phyloP scores from a whole-genome alignment of 202 grass and related monocot genomes.

The Schoenoplectus triqueter region DNA sequence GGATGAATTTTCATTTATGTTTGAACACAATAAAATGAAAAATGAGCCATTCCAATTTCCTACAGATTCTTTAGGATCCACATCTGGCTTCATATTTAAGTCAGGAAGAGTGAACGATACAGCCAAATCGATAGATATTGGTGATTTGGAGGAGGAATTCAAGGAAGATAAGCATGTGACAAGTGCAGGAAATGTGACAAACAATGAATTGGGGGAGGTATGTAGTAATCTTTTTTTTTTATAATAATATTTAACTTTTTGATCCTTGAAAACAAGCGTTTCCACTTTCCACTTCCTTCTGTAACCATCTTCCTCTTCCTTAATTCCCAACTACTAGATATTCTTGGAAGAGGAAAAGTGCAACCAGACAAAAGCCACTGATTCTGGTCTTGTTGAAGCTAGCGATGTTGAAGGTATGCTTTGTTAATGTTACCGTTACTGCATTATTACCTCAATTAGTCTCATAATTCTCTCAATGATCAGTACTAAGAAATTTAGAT shows the following conservation, averaged over 20 bases:
- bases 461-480: background rate
- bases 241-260: background rate
- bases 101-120: constrained; percentile 44
- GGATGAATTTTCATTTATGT: constrained; percentile 35
- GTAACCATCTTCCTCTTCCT: background rate
- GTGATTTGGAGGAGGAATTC: constrained; percentile 68
- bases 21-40: constrained; percentile 32
- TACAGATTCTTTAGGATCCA: constrained; percentile 17
- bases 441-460: constrained; percentile 5
- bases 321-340: constrained; percentile 39
- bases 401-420: constrained; percentile 33
- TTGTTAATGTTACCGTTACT: constrained; percentile 22
- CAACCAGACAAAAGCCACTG: constrained; percentile 50
- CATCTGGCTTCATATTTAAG: constrained; percentile 44
- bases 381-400: constrained; percentile 48
- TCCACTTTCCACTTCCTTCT: background rate
- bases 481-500: background rate
- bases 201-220: constrained; percentile 85
- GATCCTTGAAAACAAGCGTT: background rate
- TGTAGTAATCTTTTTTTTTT: background rate
- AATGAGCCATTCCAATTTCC: constrained; percentile 7
- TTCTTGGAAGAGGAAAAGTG: constrained; percentile 59
- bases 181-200: constrained; percentile 49
- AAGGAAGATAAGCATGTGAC: constrained; percentile 60
- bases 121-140: constrained; percentile 53